A percentile compares a stretch with the other conserved stretches of the same genome.
Evolutionary conservation across 2,329 filamentous ascomycete genomes (phyloP).

Genomic region (Epichloe bromicola): DNA sequence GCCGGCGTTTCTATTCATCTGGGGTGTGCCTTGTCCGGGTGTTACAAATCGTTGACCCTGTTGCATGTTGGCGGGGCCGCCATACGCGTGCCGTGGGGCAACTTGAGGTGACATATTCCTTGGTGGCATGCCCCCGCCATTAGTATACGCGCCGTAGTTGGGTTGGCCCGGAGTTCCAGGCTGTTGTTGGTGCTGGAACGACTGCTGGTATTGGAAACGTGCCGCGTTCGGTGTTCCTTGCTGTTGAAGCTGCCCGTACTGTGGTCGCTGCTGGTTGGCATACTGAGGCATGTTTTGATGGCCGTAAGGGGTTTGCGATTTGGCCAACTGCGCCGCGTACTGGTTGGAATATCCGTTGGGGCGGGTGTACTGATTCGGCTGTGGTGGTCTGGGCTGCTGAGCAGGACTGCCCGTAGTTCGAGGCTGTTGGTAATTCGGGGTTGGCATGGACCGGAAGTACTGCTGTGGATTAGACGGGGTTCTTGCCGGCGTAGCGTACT

Average conservation of each 20-base stretch:
- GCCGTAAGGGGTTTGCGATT: conserved; percentile 38
- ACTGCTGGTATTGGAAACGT: conserved; percentile 24
- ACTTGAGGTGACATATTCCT: conserved; percentile 34
- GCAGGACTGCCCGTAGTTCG: conserved; percentile 19
- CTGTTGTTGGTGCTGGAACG: conserved; percentile 22
- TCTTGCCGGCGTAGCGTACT: conserved; percentile 35
- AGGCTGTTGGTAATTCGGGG: conserved; percentile 31
- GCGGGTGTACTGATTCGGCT: conserved; percentile 36
- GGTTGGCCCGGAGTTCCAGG: conserved; percentile 22
- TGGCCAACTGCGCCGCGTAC: conserved; percentile 37
- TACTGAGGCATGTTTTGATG: conserved; percentile 38
- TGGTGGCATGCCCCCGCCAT: conserved; percentile 29
- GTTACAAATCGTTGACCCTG: conserved; percentile 18
- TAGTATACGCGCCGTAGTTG: conserved; percentile 26
- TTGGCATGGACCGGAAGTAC: conserved; percentile 27
- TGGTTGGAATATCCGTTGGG: conserved; percentile 33
- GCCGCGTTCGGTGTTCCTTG: conserved; percentile 30
- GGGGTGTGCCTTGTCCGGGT: conserved; percentile 17
- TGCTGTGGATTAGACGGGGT: conserved; percentile 31
- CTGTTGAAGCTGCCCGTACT: conserved; percentile 28
- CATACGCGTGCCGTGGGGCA: conserved; percentile 23
- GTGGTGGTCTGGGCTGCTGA: conserved; percentile 23
- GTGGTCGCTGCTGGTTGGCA: conserved; percentile 31
- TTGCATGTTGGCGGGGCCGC: conserved; percentile 27
- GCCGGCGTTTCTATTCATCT: conserved; percentile 23